Conservation (phyloP, 352 stramenopile genomes). For the Pythium sp. region DNA sequence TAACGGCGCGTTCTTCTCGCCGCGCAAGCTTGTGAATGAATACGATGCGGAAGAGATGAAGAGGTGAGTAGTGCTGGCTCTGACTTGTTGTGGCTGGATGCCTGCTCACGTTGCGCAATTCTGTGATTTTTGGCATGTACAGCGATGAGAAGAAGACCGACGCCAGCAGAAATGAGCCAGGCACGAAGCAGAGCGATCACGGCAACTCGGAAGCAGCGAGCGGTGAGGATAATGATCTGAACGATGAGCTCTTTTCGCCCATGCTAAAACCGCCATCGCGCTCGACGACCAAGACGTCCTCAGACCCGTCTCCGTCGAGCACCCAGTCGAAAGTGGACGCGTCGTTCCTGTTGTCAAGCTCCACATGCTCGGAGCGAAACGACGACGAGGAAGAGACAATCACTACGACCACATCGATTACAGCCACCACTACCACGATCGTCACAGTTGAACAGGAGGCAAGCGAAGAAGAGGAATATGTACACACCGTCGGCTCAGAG, state of each 20-base stretch:
- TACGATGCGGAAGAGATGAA: slow-evolving; percentile 35
- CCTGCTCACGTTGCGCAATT: background rate
- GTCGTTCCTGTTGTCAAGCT: slow-evolving; percentile 22
- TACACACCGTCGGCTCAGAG: slow-evolving; percentile 10
- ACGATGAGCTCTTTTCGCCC: slow-evolving; percentile 75
- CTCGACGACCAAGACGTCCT: slow-evolving; percentile 26
- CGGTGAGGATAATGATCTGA: slow-evolving; percentile 24
- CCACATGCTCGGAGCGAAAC: slow-evolving; percentile 24
- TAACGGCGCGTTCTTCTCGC: slow-evolving; percentile 43
- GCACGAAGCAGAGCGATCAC: slow-evolving; percentile 3
- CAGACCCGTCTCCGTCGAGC: slow-evolving; percentile 34
- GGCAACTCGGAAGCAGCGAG: slow-evolving; percentile 13
- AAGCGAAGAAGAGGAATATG: slow-evolving; percentile 23
- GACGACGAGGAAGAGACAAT: slow-evolving; percentile 24
- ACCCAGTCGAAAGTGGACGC: slow-evolving; percentile 30
- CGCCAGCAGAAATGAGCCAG: background rate
- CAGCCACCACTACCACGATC: slow-evolving; percentile 14
- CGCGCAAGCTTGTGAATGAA: slow-evolving; percentile 58
- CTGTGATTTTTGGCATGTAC: background rate
- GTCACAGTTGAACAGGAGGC: slow-evolving; percentile 20
- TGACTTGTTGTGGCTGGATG: background rate
- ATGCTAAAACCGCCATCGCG: slow-evolving; percentile 51
- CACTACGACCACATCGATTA: slow-evolving; percentile 12
- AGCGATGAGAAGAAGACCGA: slow-evolving; percentile 13
- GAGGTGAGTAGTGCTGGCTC: background rate